Conservation (phyloP, 2,329 filamentous ascomycete species). For the Thelonectria rubi region DNA sequence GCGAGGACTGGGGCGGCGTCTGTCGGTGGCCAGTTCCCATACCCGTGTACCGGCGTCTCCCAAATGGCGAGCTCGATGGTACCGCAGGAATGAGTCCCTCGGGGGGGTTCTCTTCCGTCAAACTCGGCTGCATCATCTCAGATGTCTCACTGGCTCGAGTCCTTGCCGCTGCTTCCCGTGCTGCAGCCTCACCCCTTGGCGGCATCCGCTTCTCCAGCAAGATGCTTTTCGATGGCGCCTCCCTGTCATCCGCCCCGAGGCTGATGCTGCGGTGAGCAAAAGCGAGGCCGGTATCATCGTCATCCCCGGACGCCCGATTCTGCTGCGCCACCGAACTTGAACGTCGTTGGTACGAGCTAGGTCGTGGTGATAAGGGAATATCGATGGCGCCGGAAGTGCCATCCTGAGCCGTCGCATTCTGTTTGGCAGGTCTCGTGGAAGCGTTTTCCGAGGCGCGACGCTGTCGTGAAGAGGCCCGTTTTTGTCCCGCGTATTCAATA, state of each 20-base stretch:
- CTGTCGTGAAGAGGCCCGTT: conserved; percentile 45
- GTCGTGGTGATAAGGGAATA: conserved; percentile 75
- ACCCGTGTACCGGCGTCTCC: conserved; percentile 57
- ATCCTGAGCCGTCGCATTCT: conserved; percentile 55
- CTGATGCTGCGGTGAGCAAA: conserved; percentile 74
- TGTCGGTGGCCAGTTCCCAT: conserved; percentile 51
- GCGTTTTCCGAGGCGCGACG: conserved; percentile 39
- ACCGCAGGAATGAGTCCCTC: conserved; percentile 53
- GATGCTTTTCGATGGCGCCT: conserved; percentile 71
- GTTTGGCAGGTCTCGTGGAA: conserved; percentile 46
- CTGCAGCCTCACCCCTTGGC: conserved; percentile 46
- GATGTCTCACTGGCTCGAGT: conserved; percentile 51
- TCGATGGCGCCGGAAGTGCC: conserved; percentile 72
- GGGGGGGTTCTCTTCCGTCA: conserved; percentile 58
- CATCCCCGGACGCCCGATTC: conserved; percentile 61
- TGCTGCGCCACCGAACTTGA: conserved; percentile 76
- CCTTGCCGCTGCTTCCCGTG: conserved; percentile 48
- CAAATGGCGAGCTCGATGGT: conserved; percentile 56
- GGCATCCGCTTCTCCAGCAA: conserved; percentile 60
- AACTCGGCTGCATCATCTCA: conserved; percentile 52
- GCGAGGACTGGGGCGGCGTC: conserved; percentile 55
- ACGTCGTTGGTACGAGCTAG: conserved; percentile 64
- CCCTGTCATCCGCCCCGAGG: conserved; percentile 70
- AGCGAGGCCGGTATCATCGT: conserved; percentile 69
- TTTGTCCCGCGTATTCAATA: conserved; percentile 47